Evolutionary conservation across 345 rosid genomes (phyloP).

Genomic region (Triadica sebifera): DNA sequence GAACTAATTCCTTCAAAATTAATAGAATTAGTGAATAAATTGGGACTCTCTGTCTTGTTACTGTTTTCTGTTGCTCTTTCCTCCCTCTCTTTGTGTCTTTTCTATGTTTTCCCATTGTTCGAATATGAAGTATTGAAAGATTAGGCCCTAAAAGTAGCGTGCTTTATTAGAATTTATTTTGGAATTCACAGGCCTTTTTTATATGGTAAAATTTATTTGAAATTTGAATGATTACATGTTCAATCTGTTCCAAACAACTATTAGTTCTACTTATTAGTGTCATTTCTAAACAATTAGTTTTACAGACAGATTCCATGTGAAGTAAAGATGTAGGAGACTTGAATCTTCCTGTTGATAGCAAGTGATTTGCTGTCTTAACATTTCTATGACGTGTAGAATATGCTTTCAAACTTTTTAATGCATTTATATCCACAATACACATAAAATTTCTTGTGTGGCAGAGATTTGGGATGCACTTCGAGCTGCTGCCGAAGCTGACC

Average conservation of each 20-base stretch:
- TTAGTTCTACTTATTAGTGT: neutral
- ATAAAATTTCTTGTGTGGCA: conserved; percentile 19
- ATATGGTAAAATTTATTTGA: too few species aligned
- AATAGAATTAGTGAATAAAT: neutral
- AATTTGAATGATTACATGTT: neutral
- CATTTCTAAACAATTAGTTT: neutral
- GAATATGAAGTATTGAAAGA: neutral
- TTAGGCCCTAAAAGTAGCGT: neutral
- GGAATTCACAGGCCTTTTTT: neutral
- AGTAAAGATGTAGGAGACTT: neutral
- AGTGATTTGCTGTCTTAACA: neutral
- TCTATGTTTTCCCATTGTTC: neutral
- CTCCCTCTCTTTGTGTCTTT: neutral
- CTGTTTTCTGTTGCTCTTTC: neutral
- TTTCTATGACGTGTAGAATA: neutral
- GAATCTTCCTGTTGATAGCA: neutral
- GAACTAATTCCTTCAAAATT: neutral
- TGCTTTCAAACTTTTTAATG: neutral
- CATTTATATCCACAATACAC: neutral
- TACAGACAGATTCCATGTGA: neutral
- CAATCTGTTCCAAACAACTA: neutral
- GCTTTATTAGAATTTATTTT: neutral
- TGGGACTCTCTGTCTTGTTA: neutral
- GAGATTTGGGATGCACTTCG: conserved; percentile 92
- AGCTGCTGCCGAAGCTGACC: conserved; percentile 69